Conservation (phyloP, 2,329 filamentous ascomycete species). For the Pestalotiopsis sp. region DNA sequence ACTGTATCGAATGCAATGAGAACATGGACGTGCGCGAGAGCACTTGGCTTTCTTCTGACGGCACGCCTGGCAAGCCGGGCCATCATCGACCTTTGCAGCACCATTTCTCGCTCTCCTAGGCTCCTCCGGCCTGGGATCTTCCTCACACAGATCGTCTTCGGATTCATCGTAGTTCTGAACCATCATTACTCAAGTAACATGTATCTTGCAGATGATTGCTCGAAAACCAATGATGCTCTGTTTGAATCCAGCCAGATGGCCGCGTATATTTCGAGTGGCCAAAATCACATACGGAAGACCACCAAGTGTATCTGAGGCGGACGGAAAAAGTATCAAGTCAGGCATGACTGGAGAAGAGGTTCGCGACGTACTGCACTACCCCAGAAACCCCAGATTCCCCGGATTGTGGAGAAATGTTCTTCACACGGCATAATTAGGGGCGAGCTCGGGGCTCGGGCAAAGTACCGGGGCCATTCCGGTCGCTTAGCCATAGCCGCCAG, state of each 20-base stretch:
- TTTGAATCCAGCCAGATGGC: too few species aligned
- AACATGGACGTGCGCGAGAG: slow-evolving; percentile 44
- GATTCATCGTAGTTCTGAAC: slow-evolving; percentile 2
- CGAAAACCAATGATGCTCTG: too few species aligned
- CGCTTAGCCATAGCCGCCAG: neutral
- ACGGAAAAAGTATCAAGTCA: neutral
- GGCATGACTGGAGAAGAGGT: neutral
- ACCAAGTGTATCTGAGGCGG: neutral
- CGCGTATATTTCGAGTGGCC: too few species aligned
- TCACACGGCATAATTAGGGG: neutral
- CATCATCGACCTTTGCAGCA: neutral
- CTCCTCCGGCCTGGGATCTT: neutral
- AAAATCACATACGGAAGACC: neutral
- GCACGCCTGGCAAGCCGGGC: slow-evolving; percentile 40
- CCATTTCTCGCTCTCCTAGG: neutral
- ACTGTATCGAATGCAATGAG: slow-evolving; percentile 39
- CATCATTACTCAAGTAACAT: neutral
- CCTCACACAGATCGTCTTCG: neutral
- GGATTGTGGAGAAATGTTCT: neutral
- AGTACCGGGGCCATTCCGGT: neutral
- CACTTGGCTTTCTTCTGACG: slow-evolving; percentile 49
- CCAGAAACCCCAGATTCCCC: neutral
- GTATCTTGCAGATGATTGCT: neutral
- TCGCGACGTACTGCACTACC: neutral
- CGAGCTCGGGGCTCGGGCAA: neutral